These are phyloP conservation scores for Aureobasidium sp. DNA, from an alignment of 2,329 filamentous ascomycete genomes.

Conservation along the genomic window DNA sequence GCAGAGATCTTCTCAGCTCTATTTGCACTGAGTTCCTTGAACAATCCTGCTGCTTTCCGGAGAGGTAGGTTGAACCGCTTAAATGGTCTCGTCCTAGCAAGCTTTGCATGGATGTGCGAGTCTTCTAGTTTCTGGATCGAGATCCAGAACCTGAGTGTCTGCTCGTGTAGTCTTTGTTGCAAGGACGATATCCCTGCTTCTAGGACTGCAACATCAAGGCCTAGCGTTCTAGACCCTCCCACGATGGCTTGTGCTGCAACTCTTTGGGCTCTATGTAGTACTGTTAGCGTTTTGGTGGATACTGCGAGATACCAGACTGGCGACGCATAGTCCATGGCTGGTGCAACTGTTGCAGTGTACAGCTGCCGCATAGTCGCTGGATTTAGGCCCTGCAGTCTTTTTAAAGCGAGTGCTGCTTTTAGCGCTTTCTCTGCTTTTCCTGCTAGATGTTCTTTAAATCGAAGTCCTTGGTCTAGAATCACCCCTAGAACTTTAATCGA, in stretches of 20 bases:
- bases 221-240: neutral
- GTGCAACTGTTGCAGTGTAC: neutral
- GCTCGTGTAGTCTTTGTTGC: neutral
- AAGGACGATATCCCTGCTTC: neutral
- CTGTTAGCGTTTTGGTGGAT: neutral
- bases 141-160: neutral
- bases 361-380: neutral
- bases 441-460: neutral
- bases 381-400: conserved; percentile 11
- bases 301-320: neutral
- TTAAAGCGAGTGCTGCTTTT: too few relatives aligned
- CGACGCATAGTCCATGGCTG: conserved; percentile 14
- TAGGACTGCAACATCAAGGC: neutral
- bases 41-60: too few relatives aligned
- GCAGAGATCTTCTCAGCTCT: too few relatives aligned
- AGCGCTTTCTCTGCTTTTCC: neutral
- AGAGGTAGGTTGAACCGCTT: too few relatives aligned
- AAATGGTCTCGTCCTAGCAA: too few relatives aligned
- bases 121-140: neutral
- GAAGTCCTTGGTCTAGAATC: neutral
- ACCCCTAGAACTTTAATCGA: neutral
- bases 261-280: neutral
- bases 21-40: too few relatives aligned
- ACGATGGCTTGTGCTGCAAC: neutral
- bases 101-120: too few relatives aligned